phyloP scores from a whole-genome alignment of 23 red algal species.

The Chondrus crispus region DNA sequence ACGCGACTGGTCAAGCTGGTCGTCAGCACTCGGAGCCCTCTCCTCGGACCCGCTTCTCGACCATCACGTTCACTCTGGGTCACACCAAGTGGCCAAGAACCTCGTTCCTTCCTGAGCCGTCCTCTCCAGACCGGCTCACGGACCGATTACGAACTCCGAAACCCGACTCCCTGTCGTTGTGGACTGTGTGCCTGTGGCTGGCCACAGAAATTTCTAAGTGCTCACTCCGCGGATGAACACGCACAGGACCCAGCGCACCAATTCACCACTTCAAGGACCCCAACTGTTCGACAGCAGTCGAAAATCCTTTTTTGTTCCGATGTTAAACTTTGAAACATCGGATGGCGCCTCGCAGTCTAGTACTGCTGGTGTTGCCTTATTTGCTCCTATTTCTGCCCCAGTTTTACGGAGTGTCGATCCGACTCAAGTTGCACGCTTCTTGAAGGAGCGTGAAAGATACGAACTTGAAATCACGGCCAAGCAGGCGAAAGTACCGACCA shows the following conservation, averaged over 20 bases:
- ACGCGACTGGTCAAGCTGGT: too few relatives aligned
- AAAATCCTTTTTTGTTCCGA: neutral
- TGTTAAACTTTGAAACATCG: neutral
- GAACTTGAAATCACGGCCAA: neutral
- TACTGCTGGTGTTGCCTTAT: neutral
- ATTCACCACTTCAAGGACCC: neutral
- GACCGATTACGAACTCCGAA: too few relatives aligned
- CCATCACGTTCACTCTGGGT: too few relatives aligned
- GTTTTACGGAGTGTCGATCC: neutral
- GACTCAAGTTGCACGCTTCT: neutral
- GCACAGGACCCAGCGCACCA: neutral
- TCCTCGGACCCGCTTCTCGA: too few relatives aligned
- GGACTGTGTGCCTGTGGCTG: too few relatives aligned
- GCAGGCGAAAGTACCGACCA: neutral
- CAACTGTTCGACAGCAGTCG: neutral
- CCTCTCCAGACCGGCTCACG: too few relatives aligned
- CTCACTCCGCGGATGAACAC: constrained; percentile 14
- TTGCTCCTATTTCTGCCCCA: neutral
- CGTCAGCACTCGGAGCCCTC: too few relatives aligned
- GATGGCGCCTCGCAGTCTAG: neutral
- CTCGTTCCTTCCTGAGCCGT: too few relatives aligned
- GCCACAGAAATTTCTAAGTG: constrained; percentile 5
- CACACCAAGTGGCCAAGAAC: too few relatives aligned
- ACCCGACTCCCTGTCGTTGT: too few relatives aligned
- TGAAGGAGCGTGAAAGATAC: neutral